Percentiles rank a stretch among this genome's conserved stretches.
These are phyloP conservation scores for Moniliella sp. DNA, from an alignment of 1,284 basidiomycete genomes.

Conservation along the genomic window DNA sequence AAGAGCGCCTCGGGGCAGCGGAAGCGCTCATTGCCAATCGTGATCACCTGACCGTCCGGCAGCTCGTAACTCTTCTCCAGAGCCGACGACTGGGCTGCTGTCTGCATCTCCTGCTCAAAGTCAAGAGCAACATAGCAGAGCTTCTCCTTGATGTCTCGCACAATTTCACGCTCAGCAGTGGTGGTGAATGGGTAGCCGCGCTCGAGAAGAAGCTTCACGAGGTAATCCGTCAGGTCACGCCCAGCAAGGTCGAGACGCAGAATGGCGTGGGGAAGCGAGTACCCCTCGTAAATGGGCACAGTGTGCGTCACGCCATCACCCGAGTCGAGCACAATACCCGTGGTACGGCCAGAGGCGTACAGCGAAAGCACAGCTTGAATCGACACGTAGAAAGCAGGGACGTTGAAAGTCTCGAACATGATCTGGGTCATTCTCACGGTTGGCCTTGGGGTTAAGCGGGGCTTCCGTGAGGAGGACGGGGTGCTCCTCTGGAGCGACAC, in stretches of 20 bases:
- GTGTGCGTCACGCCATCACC: slow-evolving; percentile 85
- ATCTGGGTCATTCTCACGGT: slow-evolving; percentile 91
- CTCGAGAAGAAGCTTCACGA: slow-evolving; percentile 80
- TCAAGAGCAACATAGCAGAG: slow-evolving; percentile 89
- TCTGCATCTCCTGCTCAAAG: slow-evolving; percentile 87
- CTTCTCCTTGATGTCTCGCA: slow-evolving; percentile 95
- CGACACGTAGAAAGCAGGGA: slow-evolving; percentile 73
- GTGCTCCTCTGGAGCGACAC: slow-evolving; percentile 54
- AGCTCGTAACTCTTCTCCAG: slow-evolving; percentile 89
- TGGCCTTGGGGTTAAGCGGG: slow-evolving; percentile 79
- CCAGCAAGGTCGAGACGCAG: slow-evolving; percentile 82
- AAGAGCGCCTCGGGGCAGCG: slow-evolving; percentile 88
- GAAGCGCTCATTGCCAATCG: slow-evolving; percentile 92
- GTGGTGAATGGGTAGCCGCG: slow-evolving; percentile 82
- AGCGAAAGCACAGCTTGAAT: slow-evolving; percentile 80
- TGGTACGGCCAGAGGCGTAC: slow-evolving; percentile 73
- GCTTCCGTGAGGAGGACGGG: slow-evolving; percentile 80
- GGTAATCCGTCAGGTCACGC: slow-evolving; percentile 70
- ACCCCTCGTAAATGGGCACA: slow-evolving; percentile 84
- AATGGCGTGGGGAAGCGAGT: slow-evolving; percentile 81
- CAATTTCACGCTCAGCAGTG: slow-evolving; percentile 79
- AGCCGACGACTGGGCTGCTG: slow-evolving; percentile 69
- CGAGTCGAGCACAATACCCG: slow-evolving; percentile 79
- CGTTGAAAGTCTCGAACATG: slow-evolving; percentile 93
- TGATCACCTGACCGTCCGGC: slow-evolving; percentile 88